Evolutionary conservation across 495 filamentous ascomycete species (phyloP), one percentile per base, ranked within the genome.

Genomic region (Aspergillus cristatus): DNA sequence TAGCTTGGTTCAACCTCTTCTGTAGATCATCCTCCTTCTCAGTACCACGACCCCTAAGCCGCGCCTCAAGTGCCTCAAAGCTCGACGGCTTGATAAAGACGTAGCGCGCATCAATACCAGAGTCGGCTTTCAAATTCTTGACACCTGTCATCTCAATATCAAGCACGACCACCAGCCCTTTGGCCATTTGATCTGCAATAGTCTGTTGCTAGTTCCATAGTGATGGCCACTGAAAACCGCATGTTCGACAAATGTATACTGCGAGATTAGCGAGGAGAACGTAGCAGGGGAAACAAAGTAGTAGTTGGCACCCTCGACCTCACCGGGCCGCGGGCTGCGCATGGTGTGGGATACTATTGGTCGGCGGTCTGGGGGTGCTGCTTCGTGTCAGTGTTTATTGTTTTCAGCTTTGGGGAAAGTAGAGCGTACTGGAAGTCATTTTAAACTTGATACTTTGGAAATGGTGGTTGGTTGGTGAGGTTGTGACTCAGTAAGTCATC

Each of bases 91-190:
- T 71, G 35, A 94, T 65, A 55, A 93, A 91, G 46, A 90, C 62
- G 55, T 82, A 91, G 28, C 86, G 78, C 4, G 86, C 81, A 41
- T 75, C 61, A 48, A 90, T 67, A 49, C 70, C 59, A 3, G 32
- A 3, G 35, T 79, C 75, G 3, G 72, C 72, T 50, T 82, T 81
- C 41, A 94, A 82, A 67, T 93, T 86, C 63, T 90, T 90, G 34
- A 94, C 86, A 32, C 87, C 87, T 74, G 77, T 39, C 76, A 90
- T 86, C 73, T 94, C 87, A 55, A 94, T 94, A 61, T 94, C 62
- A 25, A 66, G 40, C 7, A 66, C 49, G 30, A 58, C 58, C 24
- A 60, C 48, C 34, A 48, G 40, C 12, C 82, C 82, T 58, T 76
- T 68, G 36, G 64, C 64, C 7, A 66, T 67, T 52, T 88, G 75